Base-by-base conservation (phyloP, 345 rosid species). In the Pelargonium nanum region DNA sequence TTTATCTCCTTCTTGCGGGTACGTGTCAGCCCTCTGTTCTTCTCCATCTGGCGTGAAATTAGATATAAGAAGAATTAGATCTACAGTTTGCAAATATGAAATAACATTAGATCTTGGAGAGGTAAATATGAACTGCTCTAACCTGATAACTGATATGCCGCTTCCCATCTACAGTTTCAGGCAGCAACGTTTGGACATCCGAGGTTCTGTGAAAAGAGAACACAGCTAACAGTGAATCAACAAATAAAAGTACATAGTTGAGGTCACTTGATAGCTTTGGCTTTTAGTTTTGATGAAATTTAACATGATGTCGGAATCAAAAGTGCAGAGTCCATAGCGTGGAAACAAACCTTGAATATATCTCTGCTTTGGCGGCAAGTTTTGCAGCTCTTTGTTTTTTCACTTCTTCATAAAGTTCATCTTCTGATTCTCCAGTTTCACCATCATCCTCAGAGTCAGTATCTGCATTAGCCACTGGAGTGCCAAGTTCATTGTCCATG, bases 1-100 rank as follows among this genome's bases (percentile, higher is more conserved):
- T 92, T 92, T 4, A 4, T 40, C 9, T 68, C 69, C 78, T 75
- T 92, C 77, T 79, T 83, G 50, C 88, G 84, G 2, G 64, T 58
- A 26, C 86, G 87, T 5, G 93, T 86, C 63, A 92, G 65, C 62
- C 96, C 93, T 76, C 79, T 85, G 74, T 89, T 83, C 65, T 70
- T 72, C 61, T 65, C 69, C 48, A 86, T 91, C 98, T 85, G 77
- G 30, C 12, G 19, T 22, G 21, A 64, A 61, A 62, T 57, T 55
- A 22, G 15, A 56, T 32, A 53, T 66, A 32, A 26, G 21, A 6
- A 7, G 13, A 15, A 23, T 34, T 48, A 24, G 55, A 28, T 63
- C 55, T 44, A 53, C 28, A 7, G n/a, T n/a, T n/a, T 32, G 20
- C 26, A 21, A 13, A 22, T 17, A 23, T 24, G 23, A 44, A 21